Base-by-base conservation (phyloP, 495 filamentous ascomycete genomes). In the Pyrenula aspistea region DNA sequence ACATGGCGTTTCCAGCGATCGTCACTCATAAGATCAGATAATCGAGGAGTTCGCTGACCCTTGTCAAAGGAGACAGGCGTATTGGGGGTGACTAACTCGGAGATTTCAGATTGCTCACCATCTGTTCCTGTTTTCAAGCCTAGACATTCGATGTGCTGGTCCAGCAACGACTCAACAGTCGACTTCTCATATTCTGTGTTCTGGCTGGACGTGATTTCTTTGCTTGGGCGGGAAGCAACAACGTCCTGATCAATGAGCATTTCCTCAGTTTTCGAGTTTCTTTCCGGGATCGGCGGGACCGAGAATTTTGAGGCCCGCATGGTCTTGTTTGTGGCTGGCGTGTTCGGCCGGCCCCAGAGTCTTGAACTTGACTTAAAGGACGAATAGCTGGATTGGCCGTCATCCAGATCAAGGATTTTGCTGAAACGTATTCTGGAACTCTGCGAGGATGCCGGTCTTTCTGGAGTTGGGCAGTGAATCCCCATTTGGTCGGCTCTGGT, bases 391-490 rank as follows among this genome's bases (percentile, higher is more conserved):
- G 31, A 42, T 15, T 4, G 4, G 8, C 15, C 31, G 15, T 67
- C 64, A 12, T 65, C 57, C 22, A 67, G 53, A 22, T 53, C 56
- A 10, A 67, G 49, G 22, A 67, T 65, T n/a, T 56, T 58, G 55
- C 64, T 65, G 53, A 65, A 67, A 20, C 62, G 57, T 49, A 58
- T 52, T 11, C 55, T 56, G 51, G n/a, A 59, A 22, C 24, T 57
- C 12, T 54, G 60, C 24, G 64, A 63, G 25, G 51, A 57, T 15
- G 65, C 55, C 11, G 63, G 61, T 51, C 64, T 51, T 52, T 65
- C 63, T 12, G 64, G 64, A 2, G 58, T 61, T 24, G 64, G 64
- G 22, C 62, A 59, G 36, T 60, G 42, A 20, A 67, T 65, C 22
- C 58, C 53, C 12, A 55, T 51, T 22, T 24, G 51, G 3, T 65